Base-by-base conservation (phyloP, 148 eudicot genomes). In the Nyssa sinensis region DNA sequence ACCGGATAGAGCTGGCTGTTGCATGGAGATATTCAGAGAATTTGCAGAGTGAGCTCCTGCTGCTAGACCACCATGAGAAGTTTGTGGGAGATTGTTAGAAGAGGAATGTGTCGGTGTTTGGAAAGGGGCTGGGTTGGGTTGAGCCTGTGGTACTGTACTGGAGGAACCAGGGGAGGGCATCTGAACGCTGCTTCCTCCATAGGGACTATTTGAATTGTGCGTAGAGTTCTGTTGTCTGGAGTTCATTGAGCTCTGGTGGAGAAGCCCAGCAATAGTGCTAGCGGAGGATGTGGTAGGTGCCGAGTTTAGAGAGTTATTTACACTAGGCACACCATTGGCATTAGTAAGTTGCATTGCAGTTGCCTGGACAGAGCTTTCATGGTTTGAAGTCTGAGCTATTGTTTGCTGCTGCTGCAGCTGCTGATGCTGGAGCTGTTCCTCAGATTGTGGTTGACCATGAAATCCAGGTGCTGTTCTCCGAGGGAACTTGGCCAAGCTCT, bases 401-500 rank as follows among this genome's bases (percentile, higher is more conserved):
- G 81, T 33, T 76, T 83, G 94, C 66, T 85, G 91, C 41, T 73
- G 87, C 37, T 67, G 79, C 23, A 35, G 79, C 64, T 73, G 80
- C 32, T 76, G 83, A 61, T 69, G 88, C 47, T 82, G 90, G 64
- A 70, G 75, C 24, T 82, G 93, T 23, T 86, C 87, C 62, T 85
- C 91, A 2, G 85, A 64, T 73, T 80, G 86, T 67, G 72, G 76
- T 75, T 87, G 96, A 73, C 82, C 80, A 74, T 78, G 89, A 64
- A 79, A 68, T 41, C 84, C 85, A 64, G 97, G 67, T 71, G 89
- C 78, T 37, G 89, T 85, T 78, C 91, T 89, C 77, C 94, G 81
- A 39, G 98, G 96, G 83, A 90, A 94, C 84, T 94, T 94, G 32
- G 91, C 91, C 81, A 94, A 85, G 81, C 98, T 94, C 83, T 90